Evolutionary conservation across 305 asterid species (phyloP), one percentile per base, ranked within the genome.

Genomic region (Galium porrigens): DNA sequence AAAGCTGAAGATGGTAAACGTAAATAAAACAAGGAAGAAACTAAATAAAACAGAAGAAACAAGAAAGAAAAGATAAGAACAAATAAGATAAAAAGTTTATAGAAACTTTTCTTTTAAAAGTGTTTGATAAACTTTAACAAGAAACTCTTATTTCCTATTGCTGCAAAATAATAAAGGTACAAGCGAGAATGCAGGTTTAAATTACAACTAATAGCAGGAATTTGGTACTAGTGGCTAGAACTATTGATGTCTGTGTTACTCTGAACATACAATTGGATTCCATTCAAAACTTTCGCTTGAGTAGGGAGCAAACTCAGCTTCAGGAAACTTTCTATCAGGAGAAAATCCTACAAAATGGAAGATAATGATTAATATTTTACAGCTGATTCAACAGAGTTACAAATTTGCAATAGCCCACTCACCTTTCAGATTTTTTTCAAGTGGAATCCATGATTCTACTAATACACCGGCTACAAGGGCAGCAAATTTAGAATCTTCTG

Each of bases 241-340:
- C 22, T 22, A 22, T 22, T 22, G 33, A 68, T 68, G 10, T 30
- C 6, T 12, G 39, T 46, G 44, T 49, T 68, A 68, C 74, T 69
- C 27, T 70, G 61, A n/a, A 84, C 94, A 58, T 87, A 92, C 98
- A 42, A 67, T 68, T 68, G 98, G 95, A 77, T 92, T 92, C 98
- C 98, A 92, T 70, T 84, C 88, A 80, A 85, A 92, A 49, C 66
- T 73, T 73, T 74, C 76, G 80, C 76, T 80, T 55, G 58, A 60
- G 66, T 92, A 92, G 61, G 98, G 95, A 76, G 98, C 80, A 63
- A 89, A 92, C 76, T 82, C 95, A 68, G 89, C 89, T 79, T 77
- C 89, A 0, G 98, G 98, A 78, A 92, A 92, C 81, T 86, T 89
- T 63, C 70, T 82, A 79, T 92, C 98, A 66, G 96, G 98, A 70